Evolutionary conservation across 2,329 filamentous ascomycete species (phyloP).

Genomic region (Thyridium curvatum): DNA sequence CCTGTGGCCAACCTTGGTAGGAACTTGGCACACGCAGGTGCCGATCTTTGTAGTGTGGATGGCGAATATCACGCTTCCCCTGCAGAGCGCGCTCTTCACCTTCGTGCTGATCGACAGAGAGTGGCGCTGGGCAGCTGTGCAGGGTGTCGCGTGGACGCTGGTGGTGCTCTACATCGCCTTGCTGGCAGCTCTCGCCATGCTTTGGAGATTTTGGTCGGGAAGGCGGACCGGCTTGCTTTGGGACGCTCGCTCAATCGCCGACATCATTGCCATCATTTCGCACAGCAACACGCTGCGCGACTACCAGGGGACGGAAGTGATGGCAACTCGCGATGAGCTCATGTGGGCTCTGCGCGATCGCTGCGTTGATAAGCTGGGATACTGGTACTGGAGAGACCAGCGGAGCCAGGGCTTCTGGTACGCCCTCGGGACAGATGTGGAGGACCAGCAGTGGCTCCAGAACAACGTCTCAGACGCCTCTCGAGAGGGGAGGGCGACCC

Average conservation of each 20-base stretch:
- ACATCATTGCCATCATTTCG: slow-evolving; percentile 71
- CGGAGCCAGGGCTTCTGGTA: slow-evolving; percentile 66
- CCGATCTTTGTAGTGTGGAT: slow-evolving; percentile 70
- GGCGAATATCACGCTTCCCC: slow-evolving; percentile 70
- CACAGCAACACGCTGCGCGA: slow-evolving; percentile 72
- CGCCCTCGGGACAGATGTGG: slow-evolving; percentile 49
- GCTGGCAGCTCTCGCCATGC: slow-evolving; percentile 46
- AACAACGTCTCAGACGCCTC: slow-evolving; percentile 1
- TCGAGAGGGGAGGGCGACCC: slow-evolving; percentile 2
- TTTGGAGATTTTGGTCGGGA: slow-evolving; percentile 59
- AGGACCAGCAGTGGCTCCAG: slow-evolving; percentile 7
- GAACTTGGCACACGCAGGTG: slow-evolving; percentile 60
- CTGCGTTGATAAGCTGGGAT: slow-evolving; percentile 69
- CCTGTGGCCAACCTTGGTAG: slow-evolving; percentile 49
- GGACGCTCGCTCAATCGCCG: slow-evolving; percentile 78
- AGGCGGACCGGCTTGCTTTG: slow-evolving; percentile 72
- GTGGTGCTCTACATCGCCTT: slow-evolving; percentile 68
- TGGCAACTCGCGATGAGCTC: slow-evolving; percentile 45
- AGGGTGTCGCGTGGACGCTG: slow-evolving; percentile 72
- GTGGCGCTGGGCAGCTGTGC: slow-evolving; percentile 78
- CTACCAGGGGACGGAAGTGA: slow-evolving; percentile 64
- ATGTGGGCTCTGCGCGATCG: slow-evolving; percentile 45
- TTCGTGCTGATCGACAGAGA: slow-evolving; percentile 43
- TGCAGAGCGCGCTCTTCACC: slow-evolving; percentile 73
- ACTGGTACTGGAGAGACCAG: slow-evolving; percentile 68